A percentile compares a stretch with the other conserved stretches of the same genome.
Conservation (phyloP, 2,329 filamentous ascomycete species). For the Helotiales sp. region DNA sequence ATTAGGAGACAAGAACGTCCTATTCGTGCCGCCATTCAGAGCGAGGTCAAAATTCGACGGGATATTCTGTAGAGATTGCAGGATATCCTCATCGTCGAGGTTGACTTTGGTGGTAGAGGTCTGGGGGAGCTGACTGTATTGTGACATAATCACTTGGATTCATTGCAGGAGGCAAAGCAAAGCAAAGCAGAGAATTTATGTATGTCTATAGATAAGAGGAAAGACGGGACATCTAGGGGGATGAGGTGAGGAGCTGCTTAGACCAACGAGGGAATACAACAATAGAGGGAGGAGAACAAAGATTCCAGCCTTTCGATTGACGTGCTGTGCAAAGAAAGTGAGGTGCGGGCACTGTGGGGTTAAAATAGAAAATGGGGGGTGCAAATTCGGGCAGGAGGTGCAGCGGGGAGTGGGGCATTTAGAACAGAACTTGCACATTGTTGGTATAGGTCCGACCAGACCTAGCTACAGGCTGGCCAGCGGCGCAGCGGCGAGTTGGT, state of each 20-base stretch:
- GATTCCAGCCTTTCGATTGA: not conserved
- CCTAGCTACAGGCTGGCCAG: not conserved
- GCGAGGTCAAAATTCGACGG: constrained; percentile 31
- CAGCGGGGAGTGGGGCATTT: constrained; percentile 1
- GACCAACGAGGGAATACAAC: no score
- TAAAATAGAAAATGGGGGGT: not conserved
- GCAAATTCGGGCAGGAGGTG: not conserved
- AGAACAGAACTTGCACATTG: not conserved
- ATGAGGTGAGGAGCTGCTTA: no score
- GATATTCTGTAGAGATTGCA: constrained; percentile 26
- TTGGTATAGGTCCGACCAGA: not conserved
- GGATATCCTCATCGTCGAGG: constrained; percentile 25
- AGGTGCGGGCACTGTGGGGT: not conserved
- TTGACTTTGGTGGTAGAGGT: constrained; percentile 7
- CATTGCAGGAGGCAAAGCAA: constrained; percentile 23
- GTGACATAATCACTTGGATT: constrained; percentile 15
- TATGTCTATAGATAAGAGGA: not conserved
- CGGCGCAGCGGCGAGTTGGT: no score
- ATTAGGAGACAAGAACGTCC: constrained; percentile 19
- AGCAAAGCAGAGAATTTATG: not conserved
- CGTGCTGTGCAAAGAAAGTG: constrained; percentile 1
- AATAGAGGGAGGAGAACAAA: no score
- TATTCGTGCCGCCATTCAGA: constrained; percentile 25
- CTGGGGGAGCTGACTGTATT: constrained; percentile 13
- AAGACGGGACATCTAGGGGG: not conserved